Conservation (phyloP, 805 yeast species). For the Kluyveromyces aestuarii region DNA sequence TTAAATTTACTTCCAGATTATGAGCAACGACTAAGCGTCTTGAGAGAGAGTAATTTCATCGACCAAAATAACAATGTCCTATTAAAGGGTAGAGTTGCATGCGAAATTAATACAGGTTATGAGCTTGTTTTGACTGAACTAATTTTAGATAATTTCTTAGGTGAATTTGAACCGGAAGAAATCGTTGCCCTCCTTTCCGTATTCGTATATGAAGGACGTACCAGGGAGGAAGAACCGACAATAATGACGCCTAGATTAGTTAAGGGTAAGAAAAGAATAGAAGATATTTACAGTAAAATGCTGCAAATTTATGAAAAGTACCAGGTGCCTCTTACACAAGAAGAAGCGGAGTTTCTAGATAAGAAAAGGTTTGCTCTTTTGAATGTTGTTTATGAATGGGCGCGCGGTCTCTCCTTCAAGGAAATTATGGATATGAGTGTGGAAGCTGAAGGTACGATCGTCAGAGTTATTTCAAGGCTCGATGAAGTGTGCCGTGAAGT, state of each 20-base stretch:
- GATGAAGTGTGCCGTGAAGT: conserved; percentile 96
- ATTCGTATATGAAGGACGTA: conserved; percentile 82
- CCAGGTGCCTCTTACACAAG: conserved; percentile 70
- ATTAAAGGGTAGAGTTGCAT: conserved; percentile 87
- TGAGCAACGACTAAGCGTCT: conserved; percentile 75
- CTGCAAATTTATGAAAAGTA: conserved; percentile 52
- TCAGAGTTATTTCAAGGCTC: conserved; percentile 84
- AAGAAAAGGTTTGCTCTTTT: conserved; percentile 81
- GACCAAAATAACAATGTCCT: conserved; percentile 60
- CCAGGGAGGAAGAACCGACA: conserved; percentile 51
- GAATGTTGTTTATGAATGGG: conserved; percentile 97
- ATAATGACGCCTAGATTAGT: conserved; percentile 71
- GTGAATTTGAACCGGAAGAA: conserved; percentile 90
- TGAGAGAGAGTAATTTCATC: conserved; percentile 70
- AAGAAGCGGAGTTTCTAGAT: conserved; percentile 77
- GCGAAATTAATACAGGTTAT: conserved; percentile 87
- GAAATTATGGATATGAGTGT: conserved; percentile 84
- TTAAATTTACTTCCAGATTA: conserved; percentile 88
- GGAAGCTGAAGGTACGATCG: conserved; percentile 95
- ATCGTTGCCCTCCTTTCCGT: conserved; percentile 90
- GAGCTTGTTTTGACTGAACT: conserved; percentile 85
- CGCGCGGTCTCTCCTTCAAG: conserved; percentile 83
- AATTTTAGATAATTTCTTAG: conserved; percentile 82
- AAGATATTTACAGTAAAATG: conserved; percentile 58
- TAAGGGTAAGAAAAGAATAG: conserved; percentile 55